Base-by-base conservation (phyloP, 345 rosid species). In the Eucalyptus albens region DNA sequence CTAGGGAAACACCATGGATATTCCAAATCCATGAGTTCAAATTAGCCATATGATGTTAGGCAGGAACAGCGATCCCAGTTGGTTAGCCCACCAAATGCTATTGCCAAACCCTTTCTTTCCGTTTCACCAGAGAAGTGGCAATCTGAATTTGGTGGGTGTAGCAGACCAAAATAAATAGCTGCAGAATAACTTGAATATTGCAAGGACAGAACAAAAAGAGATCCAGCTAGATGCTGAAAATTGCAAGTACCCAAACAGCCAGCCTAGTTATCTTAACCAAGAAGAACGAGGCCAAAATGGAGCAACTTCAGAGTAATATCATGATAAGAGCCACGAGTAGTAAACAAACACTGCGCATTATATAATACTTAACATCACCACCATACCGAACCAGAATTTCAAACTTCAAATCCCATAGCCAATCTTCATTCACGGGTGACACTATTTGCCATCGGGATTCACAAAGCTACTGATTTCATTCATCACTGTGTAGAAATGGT, bases 401-500 rank as follows among this genome's bases (percentile, higher is more conserved):
- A 40, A 90, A 87, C 92, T 88, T 92, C 92, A 27, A 90, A 92
- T 89, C 62, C 59, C 90, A 86, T 86, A 91, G 88, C 90, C 55
- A 87, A 90, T 69, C 72, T 90, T 90, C 42, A 72, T 90, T 91
- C 87, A 92, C 29, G 86, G 51, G n/a, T 7, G 44, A 87, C 7
- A 62, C 89, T 91, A 91, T 88, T 87, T 80, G 87, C 87, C 91
- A 93, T 91, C 81, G 88, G 94, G 89, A 67, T 92, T 50, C 92
- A 97, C 97, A 88, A 97, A 97, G 87, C 92, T 91, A 59, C 91
- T 92, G 44, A 97, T 94, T 95, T 96, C 96, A 49, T 94, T 95
- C 99, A 96, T 96, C 77, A 97, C 96, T 0, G 90, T 93, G 65
- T 96, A 95, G 92, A 96, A 97, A 91, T 97, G 95, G 50, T 88